phyloP scores from a whole-genome alignment of 768 basidiomycete genomes.

The Tricholoma sp. region DNA sequence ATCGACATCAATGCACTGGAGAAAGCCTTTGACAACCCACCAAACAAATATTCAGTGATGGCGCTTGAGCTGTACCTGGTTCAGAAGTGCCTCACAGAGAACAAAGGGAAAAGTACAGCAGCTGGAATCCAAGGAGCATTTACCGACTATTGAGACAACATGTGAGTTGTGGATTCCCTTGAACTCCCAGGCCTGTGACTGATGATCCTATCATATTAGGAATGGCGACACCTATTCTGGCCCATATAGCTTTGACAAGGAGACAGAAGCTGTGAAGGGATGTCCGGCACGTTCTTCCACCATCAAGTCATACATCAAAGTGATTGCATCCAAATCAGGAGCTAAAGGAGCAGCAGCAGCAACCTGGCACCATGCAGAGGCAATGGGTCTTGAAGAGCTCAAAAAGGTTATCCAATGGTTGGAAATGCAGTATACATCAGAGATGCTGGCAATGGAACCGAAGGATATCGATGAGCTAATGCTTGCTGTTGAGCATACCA shows the following conservation, averaged over 20 bases:
- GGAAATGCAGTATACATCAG: neutral
- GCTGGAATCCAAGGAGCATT: constrained; percentile 23
- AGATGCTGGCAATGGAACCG: neutral
- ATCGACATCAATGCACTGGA: constrained; percentile 16
- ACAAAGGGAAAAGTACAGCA: constrained; percentile 12
- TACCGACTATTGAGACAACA: constrained; percentile 21
- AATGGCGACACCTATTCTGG: constrained; percentile 16
- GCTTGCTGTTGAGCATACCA: constrained; percentile 8
- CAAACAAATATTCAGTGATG: constrained; percentile 21
- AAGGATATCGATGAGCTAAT: constrained; percentile 3
- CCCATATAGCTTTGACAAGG: constrained; percentile 14
- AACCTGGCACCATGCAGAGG: constrained; percentile 15
- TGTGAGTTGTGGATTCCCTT: constrained; percentile 9
- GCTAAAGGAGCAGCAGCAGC: neutral
- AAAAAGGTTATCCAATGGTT: constrained; percentile 6
- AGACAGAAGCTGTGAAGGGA: constrained; percentile 11
- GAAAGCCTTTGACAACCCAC: constrained; percentile 23
- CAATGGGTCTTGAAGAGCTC: constrained; percentile 18
- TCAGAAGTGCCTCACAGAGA: constrained; percentile 26
- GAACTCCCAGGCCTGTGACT: neutral
- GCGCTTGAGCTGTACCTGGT: constrained; percentile 23
- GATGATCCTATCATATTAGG: constrained; percentile 1
- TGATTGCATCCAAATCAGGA: constrained; percentile 16
- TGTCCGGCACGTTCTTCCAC: constrained; percentile 18
- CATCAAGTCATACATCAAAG: constrained; percentile 15